A percentile compares a stretch with the other conserved stretches of the same genome.
phyloP scores from a whole-genome alignment of 1,284 basidiomycete species.

The Mycena citricolor region DNA sequence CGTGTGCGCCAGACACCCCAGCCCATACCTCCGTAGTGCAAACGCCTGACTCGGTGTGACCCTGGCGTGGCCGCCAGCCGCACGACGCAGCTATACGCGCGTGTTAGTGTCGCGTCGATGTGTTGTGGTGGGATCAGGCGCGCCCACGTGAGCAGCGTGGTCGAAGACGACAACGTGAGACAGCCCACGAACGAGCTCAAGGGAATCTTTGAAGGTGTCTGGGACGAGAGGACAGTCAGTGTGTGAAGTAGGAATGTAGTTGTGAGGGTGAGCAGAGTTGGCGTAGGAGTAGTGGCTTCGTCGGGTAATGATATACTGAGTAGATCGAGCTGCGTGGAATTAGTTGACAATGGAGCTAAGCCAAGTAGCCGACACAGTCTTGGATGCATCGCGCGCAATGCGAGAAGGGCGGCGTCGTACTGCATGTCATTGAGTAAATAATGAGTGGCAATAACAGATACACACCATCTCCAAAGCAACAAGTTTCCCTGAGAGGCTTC shows the following conservation, averaged over 20 bases:
- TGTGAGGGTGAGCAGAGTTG: constrained; percentile 49
- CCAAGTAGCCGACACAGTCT: no score
- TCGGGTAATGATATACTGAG: constrained; percentile 46
- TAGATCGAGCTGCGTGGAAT: constrained; percentile 32
- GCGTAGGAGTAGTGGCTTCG: constrained; percentile 33
- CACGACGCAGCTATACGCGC: constrained; percentile 53
- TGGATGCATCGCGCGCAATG: constrained; percentile 47
- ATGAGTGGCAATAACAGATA: constrained; percentile 8
- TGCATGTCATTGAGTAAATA: constrained; percentile 31
- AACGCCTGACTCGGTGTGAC: constrained; percentile 43
- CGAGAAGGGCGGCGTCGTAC: constrained; percentile 49
- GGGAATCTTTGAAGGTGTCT: constrained; percentile 22
- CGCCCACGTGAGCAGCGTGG: constrained; percentile 57
- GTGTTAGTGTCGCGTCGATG: constrained; percentile 55
- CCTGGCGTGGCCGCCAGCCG: constrained; percentile 41
- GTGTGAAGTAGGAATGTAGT: constrained; percentile 59
- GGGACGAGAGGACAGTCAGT: constrained; percentile 38
- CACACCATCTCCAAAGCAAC: constrained; percentile 65
- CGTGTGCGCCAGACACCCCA: constrained; percentile 46
- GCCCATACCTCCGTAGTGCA: constrained; percentile 47
- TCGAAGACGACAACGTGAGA: constrained; percentile 36
- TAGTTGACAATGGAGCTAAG: no score
- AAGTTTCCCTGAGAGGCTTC: constrained; percentile 62
- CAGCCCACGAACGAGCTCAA: constrained; percentile 35
- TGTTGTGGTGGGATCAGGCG: constrained; percentile 48